These are phyloP conservation scores for Aspergillus ustus DNA, from an alignment of 2,329 filamentous ascomycete genomes.

Conservation along the genomic window DNA sequence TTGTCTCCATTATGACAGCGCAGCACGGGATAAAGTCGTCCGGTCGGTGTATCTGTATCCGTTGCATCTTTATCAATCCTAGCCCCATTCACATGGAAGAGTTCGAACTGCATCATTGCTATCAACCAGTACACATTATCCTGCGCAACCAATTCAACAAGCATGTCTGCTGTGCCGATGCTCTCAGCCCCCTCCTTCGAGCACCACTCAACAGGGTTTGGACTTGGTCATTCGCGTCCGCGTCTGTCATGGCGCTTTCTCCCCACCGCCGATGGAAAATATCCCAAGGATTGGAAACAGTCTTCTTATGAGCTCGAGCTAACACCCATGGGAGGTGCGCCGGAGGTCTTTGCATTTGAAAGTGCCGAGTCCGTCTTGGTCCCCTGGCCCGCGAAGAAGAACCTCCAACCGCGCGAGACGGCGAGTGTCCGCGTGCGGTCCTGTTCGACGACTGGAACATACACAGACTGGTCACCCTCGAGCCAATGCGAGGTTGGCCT, in stretches of 20 bases:
- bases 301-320: slow-evolving; percentile 32
- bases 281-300: slow-evolving; percentile 28
- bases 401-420: neutral
- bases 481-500: neutral
- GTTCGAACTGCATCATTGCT: no score
- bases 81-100: no score
- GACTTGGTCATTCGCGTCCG: slow-evolving; percentile 26
- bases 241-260: slow-evolving; percentile 36
- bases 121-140: no score
- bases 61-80: no score
- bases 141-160: no score
- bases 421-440: slow-evolving; percentile 4
- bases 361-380: neutral
- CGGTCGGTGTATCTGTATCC: no score
- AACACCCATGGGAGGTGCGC: neutral
- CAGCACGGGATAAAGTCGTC: no score
- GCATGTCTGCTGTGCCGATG: no score
- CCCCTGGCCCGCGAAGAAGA: neutral
- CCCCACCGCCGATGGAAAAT: neutral
- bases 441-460: neutral
- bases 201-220: slow-evolving; percentile 26
- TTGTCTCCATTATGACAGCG: no score
- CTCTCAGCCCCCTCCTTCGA: neutral
- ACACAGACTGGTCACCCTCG: slow-evolving; percentile 2
- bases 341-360: neutral